A percentile compares a stretch with the other conserved stretches of the same genome.
phyloP scores from a whole-genome alignment of 2,329 filamentous ascomycete genomes.

The Leptographium radiaticola region DNA sequence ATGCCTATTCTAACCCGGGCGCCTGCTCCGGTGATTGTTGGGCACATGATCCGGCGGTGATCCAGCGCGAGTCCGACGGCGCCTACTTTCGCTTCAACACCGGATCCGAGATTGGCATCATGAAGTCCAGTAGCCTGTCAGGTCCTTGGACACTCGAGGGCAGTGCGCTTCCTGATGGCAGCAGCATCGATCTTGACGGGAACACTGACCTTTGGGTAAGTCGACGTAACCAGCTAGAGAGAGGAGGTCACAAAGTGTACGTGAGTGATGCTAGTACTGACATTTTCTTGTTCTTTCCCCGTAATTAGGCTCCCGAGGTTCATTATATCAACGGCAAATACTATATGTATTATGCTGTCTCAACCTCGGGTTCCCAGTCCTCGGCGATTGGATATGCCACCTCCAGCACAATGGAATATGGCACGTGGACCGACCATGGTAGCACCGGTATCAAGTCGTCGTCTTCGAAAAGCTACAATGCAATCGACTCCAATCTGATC shows the following conservation, averaged over 20 bases:
- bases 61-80: slow-evolving; percentile 24
- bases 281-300: not conserved
- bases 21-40: not conserved
- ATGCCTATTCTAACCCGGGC: not conserved
- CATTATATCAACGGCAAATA: slow-evolving; percentile 42
- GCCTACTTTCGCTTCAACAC: slow-evolving; percentile 30
- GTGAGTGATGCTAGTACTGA: not conserved
- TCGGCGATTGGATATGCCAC: slow-evolving; percentile 46
- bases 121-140: slow-evolving; percentile 21
- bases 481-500: slow-evolving; percentile 46
- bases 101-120: slow-evolving; percentile 26
- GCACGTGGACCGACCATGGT: slow-evolving; percentile 49
- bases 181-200: slow-evolving; percentile 23
- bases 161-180: slow-evolving; percentile 22
- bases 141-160: slow-evolving; percentile 29
- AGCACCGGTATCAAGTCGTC: slow-evolving; percentile 35
- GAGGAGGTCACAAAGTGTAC: not conserved
- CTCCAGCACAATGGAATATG: slow-evolving; percentile 33
- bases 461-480: slow-evolving; percentile 35
- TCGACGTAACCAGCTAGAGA: not conserved
- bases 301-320: slow-evolving; percentile 48
- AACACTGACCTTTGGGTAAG: slow-evolving; percentile 27
- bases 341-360: slow-evolving; percentile 54
- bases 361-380: slow-evolving; percentile 43
- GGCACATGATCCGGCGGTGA: slow-evolving; percentile 24